A percentile compares a stretch with the other conserved stretches of the same genome.
Conservation (phyloP, 2,329 filamentous ascomycete genomes). For the Aureobasidium sp. region DNA sequence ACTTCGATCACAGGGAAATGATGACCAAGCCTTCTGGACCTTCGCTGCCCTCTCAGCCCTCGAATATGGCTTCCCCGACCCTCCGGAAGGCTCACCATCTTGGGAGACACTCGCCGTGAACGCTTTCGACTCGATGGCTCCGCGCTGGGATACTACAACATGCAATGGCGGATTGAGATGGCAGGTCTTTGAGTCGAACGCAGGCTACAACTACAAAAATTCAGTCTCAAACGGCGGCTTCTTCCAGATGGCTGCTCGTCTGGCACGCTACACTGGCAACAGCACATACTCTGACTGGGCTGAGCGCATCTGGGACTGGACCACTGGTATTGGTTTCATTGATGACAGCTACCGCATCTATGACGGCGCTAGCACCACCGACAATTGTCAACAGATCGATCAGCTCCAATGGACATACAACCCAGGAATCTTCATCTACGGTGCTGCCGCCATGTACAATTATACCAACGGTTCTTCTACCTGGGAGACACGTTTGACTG, state of each 20-base stretch:
- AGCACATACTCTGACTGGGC: slow-evolving; percentile 58
- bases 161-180: slow-evolving; percentile 74
- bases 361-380: slow-evolving; percentile 38
- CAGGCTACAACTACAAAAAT: slow-evolving; percentile 70
- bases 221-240: slow-evolving; percentile 73
- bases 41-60: slow-evolving; percentile 72
- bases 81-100: slow-evolving; percentile 49
- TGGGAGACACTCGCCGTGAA: slow-evolving; percentile 75
- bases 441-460: slow-evolving; percentile 52
- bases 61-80: slow-evolving; percentile 69
- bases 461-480: slow-evolving; percentile 32
- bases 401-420: slow-evolving; percentile 44
- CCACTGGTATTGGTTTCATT: slow-evolving; percentile 47
- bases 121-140: slow-evolving; percentile 70
- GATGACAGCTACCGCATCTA: slow-evolving; percentile 34
- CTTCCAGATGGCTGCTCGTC: slow-evolving; percentile 65
- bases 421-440: slow-evolving; percentile 47
- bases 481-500: slow-evolving; percentile 49
- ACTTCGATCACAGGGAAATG: slow-evolving; percentile 33
- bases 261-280: slow-evolving; percentile 32
- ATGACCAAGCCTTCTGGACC: slow-evolving; percentile 73
- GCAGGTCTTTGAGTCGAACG: slow-evolving; percentile 75
- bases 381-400: slow-evolving; percentile 39
- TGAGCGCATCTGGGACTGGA: slow-evolving; percentile 32
- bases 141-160: slow-evolving; percentile 58